Conservation (phyloP, 2,329 filamentous ascomycete species). For the Diaporthe humulicola region DNA sequence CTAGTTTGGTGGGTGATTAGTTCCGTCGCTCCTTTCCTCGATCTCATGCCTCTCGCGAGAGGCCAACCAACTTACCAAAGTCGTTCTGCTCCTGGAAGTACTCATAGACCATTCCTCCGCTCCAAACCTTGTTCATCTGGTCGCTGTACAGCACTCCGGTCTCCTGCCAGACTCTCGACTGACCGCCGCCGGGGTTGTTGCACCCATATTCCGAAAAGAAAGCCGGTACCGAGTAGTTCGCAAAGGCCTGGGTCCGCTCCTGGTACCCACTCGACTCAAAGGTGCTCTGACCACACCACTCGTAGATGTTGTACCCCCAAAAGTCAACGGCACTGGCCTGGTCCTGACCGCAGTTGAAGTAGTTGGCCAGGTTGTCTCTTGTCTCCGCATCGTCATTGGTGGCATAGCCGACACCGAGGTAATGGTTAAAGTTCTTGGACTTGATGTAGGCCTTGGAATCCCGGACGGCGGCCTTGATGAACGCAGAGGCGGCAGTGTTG, state of each 20-base stretch:
- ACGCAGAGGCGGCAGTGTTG: slow-evolving; percentile 92
- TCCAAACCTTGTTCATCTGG: slow-evolving; percentile 89
- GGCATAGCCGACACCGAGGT: slow-evolving; percentile 92
- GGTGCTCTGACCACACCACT: slow-evolving; percentile 92
- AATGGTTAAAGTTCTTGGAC: slow-evolving; percentile 78
- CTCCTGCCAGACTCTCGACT: slow-evolving; percentile 85
- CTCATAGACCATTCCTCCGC: slow-evolving; percentile 98
- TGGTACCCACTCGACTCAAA: slow-evolving; percentile 84
- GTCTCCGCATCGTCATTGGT: slow-evolving; percentile 93
- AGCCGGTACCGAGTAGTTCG: slow-evolving; percentile 89
- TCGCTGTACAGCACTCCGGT: slow-evolving; percentile 83
- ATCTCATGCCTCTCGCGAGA: neutral
- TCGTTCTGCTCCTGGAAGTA: slow-evolving; percentile 94
- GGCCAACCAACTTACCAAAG: slow-evolving; percentile 39
- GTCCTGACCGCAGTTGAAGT: slow-evolving; percentile 90
- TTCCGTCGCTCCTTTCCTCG: neutral
- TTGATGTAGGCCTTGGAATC: slow-evolving; percentile 97
- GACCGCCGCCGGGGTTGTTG: slow-evolving; percentile 74
- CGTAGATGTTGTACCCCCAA: slow-evolving; percentile 99
- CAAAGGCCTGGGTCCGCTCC: slow-evolving; percentile 87
- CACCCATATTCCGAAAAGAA: slow-evolving; percentile 99
- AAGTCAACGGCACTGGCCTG: slow-evolving; percentile 82
- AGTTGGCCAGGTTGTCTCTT: slow-evolving; percentile 84
- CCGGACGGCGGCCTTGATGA: slow-evolving; percentile 96
- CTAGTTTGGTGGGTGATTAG: slow-evolving; percentile 51